Evolutionary conservation across 257 asterid genomes (phyloP).

Genomic region (Anisodus acutangulus): DNA sequence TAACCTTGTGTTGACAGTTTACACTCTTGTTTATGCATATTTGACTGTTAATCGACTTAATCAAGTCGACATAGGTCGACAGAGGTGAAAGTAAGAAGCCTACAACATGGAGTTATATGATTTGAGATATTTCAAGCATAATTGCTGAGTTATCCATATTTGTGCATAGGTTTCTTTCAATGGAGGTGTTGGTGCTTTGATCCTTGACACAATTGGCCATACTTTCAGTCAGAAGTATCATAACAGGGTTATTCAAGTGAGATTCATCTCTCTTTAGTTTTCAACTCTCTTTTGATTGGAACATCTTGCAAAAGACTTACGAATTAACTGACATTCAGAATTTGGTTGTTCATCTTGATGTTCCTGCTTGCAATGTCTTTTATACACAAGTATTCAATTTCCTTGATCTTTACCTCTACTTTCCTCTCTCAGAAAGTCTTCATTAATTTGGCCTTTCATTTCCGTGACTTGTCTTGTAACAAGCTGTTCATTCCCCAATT

Average conservation of each 20-base stretch:
- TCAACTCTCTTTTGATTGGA: slow-evolving; percentile 15
- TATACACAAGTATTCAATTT: background rate
- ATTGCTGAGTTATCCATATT: slow-evolving; percentile 36
- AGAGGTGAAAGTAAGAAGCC: background rate
- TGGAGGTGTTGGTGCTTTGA: slow-evolving; percentile 84
- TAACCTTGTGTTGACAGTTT: background rate
- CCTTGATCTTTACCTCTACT: background rate
- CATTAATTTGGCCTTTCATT: slow-evolving; percentile 16
- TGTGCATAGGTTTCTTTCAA: slow-evolving; percentile 69
- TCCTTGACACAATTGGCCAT: slow-evolving; percentile 88
- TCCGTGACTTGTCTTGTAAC: slow-evolving; percentile 29
- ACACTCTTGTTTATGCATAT: slow-evolving; percentile 1
- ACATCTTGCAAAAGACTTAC: background rate
- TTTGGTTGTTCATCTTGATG: background rate
- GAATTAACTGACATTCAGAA: background rate
- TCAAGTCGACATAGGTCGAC: background rate
- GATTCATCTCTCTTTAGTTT: slow-evolving; percentile 21
- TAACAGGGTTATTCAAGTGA: slow-evolving; percentile 86
- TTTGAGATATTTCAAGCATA: slow-evolving; percentile 6
- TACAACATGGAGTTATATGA: background rate
- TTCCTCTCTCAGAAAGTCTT: background rate
- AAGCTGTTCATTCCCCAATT: slow-evolving; percentile 35
- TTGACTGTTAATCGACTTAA: background rate
- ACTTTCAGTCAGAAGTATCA: slow-evolving; percentile 88
- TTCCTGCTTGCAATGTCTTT: background rate